Base-by-base conservation (phyloP, 1,284 basidiomycete species). In the Rugosomyces carneus region DNA sequence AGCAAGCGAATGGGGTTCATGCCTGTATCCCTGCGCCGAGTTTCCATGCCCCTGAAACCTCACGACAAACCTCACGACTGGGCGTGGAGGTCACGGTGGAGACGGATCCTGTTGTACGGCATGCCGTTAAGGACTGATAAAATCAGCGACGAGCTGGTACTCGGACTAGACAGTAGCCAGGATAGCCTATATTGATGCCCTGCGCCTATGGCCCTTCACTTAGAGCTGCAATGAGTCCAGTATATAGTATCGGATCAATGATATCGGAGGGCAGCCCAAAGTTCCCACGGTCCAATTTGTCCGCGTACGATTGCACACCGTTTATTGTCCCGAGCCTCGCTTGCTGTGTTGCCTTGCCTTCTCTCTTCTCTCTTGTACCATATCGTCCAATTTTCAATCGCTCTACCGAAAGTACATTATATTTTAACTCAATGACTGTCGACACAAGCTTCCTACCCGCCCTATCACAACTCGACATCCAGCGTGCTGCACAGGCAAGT, bases 401-500 rank as follows among this genome's bases (percentile, higher is more conserved):
- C 11, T 20, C 7, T 9, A 20, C 3, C 3, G 35, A 16, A 36
- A 16, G 15, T 3, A 36, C 11, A 19, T 37, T 7, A 23, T 23
- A 20, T 19, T 16, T 18, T n/a, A 13, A 16, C 10, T 21, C 18
- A 50, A 57, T 52, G 52, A 54, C 53, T 52, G 45, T 56, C 26
- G 60, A 66, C 50, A 57, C 60, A 38, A 55, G 49, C 20, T 73
- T 76, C 53, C 65, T 78, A 7, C 75, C 76, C 7, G 51, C 59
- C 31, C 65, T 78, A 27, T 63, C 70, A 3, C 59, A 59, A 15
- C 59, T 55, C 31, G 75, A 78, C 57, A 60, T 76, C 32, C 64
- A 72, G 47, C 69, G 67, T 50, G 75, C 75, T 20, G 68, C 69
- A 24, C 68, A 75, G 60, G 75, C 73, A 59, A 60, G 65, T 60